These are phyloP conservation scores for Debaryomyces hansenii DNA, from an alignment of 805 yeast genomes.

Conservation along the genomic window DNA sequence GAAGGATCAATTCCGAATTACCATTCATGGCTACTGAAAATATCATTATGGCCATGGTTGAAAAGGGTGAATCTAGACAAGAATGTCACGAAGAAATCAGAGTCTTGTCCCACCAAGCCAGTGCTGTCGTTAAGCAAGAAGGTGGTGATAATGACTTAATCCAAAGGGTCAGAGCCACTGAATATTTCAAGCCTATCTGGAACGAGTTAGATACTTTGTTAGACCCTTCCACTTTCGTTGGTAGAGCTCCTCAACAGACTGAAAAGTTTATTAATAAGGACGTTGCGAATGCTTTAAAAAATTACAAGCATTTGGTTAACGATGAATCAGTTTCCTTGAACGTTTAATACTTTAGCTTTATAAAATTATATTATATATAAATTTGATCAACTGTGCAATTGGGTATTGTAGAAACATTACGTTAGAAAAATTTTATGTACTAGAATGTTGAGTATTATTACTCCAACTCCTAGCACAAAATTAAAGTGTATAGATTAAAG, in stretches of 20 bases:
- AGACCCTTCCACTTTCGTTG: slow-evolving; percentile 93
- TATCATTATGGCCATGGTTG: slow-evolving; percentile 99
- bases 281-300: slow-evolving; percentile 78
- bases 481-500: no score
- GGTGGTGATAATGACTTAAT: slow-evolving; percentile 98
- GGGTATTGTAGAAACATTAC: no score
- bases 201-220: slow-evolving; percentile 73
- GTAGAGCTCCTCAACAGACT: slow-evolving; percentile 98
- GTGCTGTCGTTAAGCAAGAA: slow-evolving; percentile 94
- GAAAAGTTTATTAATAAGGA: slow-evolving; percentile 86
- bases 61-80: slow-evolving; percentile 96
- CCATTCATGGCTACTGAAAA: slow-evolving; percentile 99
- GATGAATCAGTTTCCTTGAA: slow-evolving; percentile 72
- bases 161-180: slow-evolving; percentile 75
- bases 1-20: slow-evolving; percentile 90
- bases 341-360: slow-evolving; percentile 48
- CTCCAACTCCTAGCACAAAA: no score
- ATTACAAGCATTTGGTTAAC: slow-evolving; percentile 59
- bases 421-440: no score
- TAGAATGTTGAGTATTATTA: no score
- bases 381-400: no score
- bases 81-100: slow-evolving; percentile 97
- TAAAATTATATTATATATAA: neutral
- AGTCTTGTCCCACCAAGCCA: slow-evolving; percentile 95
- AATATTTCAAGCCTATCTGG: slow-evolving; percentile 89